Evolutionary conservation across 2,329 filamentous ascomycete species (phyloP).

Genomic region (Penicillium olsonii): DNA sequence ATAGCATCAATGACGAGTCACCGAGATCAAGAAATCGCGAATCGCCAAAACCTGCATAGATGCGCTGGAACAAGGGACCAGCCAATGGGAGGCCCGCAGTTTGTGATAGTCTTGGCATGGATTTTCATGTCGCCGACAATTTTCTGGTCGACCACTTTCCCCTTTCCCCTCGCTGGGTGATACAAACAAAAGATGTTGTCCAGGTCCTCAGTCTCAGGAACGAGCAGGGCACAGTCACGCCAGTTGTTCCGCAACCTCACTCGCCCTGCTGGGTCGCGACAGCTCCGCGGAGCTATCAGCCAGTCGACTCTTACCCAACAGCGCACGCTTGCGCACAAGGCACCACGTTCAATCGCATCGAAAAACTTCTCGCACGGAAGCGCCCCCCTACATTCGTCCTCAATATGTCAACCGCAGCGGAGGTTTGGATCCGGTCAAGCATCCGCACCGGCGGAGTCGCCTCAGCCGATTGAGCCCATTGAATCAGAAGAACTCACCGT

Average conservation of each 20-base stretch:
- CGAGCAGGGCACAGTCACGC: constrained; percentile 30
- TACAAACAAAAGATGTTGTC: constrained; percentile 37
- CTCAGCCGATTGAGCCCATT: constrained; percentile 17
- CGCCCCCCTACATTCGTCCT: neutral
- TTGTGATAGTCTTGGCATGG: constrained; percentile 33
- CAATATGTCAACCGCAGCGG: constrained; percentile 16
- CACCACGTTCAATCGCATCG: constrained; percentile 1
- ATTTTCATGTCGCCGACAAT: constrained; percentile 28
- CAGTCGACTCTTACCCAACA: constrained; percentile 20
- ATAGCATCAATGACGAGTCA: too few species aligned
- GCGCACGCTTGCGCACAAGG: constrained; percentile 14
- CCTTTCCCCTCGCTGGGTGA: constrained; percentile 12
- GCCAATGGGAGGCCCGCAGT: constrained; percentile 32
- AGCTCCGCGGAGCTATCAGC: constrained; percentile 27
- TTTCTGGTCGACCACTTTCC: constrained; percentile 14
- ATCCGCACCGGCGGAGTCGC: constrained; percentile 14
- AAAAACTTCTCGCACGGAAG: neutral
- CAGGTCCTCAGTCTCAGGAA: constrained; percentile 31
- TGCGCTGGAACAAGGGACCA: neutral
- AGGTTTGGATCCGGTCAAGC: constrained; percentile 27
- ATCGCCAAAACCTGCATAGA: neutral
- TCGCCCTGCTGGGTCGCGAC: constrained; percentile 24
- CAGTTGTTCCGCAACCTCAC: constrained; percentile 27
- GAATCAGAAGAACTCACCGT: constrained; percentile 34
- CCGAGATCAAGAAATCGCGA: too few species aligned